These are phyloP conservation scores for Rutstroemia sydowiana DNA, from an alignment of 2,329 filamentous ascomycete genomes.

Conservation along the genomic window DNA sequence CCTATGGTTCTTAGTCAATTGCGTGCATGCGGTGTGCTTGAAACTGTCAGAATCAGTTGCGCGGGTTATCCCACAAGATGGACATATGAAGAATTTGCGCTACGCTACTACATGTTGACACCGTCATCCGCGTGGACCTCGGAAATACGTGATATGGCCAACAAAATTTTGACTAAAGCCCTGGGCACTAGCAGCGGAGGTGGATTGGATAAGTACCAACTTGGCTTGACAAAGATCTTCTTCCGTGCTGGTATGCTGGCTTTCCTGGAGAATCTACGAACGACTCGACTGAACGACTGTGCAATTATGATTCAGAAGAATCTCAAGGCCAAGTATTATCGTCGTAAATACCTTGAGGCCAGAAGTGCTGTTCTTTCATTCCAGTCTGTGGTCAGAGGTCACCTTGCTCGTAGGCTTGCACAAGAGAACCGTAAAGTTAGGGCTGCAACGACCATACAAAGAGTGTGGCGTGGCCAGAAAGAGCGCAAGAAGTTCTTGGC, in stretches of 20 bases:
- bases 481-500: constrained; percentile 72
- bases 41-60: constrained; percentile 95
- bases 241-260: constrained; percentile 99
- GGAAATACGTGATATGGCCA: constrained; percentile 89
- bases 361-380: constrained; percentile 72
- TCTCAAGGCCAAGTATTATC: constrained; percentile 88
- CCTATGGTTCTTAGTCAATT: constrained; percentile 98
- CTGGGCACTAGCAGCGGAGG: constrained; percentile 69
- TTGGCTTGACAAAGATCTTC: constrained; percentile 97
- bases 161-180: constrained; percentile 82
- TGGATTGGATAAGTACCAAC: constrained; percentile 87
- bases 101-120: constrained; percentile 97
- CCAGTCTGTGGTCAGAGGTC: constrained; percentile 72
- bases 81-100: constrained; percentile 97
- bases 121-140: constrained; percentile 85
- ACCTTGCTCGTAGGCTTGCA: constrained; percentile 67
- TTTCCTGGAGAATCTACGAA: constrained; percentile 90
- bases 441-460: constrained; percentile 89
- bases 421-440: constrained; percentile 76
- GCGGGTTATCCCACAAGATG: constrained; percentile 95
- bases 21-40: constrained; percentile 95
- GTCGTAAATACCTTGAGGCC: constrained; percentile 81
- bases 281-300: constrained; percentile 82
- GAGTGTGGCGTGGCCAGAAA: constrained; percentile 89
- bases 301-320: constrained; percentile 99